A percentile compares a stretch with the other conserved stretches of the same genome.
Conservation (phyloP, 306 rosid genomes). For the Gastrolobium villosum region DNA sequence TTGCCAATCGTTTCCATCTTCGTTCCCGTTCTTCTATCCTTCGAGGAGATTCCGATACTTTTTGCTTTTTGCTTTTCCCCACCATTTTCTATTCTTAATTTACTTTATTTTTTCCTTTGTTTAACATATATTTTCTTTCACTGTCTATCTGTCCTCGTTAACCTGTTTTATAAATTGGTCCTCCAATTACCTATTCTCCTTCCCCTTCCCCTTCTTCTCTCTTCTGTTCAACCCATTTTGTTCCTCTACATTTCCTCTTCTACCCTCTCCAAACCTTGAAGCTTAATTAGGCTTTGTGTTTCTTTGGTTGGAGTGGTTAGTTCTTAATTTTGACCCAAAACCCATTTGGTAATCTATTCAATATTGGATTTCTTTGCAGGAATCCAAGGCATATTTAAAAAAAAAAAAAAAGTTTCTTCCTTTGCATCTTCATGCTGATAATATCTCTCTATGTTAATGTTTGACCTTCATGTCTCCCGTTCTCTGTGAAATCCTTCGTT, state of each 20-base stretch:
- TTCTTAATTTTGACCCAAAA: conserved; percentile 31
- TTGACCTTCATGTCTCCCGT: conserved; percentile 80
- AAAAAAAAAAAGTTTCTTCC: not conserved
- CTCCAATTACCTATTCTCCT: conserved; percentile 32
- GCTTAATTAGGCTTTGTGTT: no score
- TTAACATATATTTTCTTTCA: not conserved
- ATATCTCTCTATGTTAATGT: conserved; percentile 47
- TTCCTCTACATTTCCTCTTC: no score
- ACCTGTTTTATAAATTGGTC: conserved; percentile 64
- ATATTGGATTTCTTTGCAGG: conserved; percentile 10
- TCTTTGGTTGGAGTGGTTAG: not conserved
- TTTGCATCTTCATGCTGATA: conserved; percentile 49
- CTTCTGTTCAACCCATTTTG: not conserved
- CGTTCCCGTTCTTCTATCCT: conserved; percentile 47
- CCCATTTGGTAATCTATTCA: not conserved
- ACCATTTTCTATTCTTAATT: not conserved
- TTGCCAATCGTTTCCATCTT: conserved; percentile 29
- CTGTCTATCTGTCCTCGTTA: not conserved
- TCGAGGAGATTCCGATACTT: conserved; percentile 63
- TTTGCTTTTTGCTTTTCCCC: conserved; percentile 6
- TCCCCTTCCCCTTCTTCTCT: conserved; percentile 48
- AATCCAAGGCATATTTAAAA: not conserved
- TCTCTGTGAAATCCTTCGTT: conserved; percentile 84
- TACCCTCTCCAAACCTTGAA: no score
- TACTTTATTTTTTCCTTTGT: not conserved